Evolutionary conservation across 1,284 basidiomycete species (phyloP), one percentile per base, ranked within the genome.

Genomic region (Coriolopsis trogii): DNA sequence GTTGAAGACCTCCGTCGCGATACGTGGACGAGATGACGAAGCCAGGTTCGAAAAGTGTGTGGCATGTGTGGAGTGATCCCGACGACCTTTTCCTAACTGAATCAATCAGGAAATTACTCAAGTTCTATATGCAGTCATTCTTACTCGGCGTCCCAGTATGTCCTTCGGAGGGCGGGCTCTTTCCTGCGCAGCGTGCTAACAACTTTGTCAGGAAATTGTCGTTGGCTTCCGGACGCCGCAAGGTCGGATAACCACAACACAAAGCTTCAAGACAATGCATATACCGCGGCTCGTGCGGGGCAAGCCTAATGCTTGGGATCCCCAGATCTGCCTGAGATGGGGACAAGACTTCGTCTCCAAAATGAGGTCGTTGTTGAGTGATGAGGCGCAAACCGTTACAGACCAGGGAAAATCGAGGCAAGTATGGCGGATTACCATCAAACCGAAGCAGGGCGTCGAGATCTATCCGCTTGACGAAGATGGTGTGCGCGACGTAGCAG

Each of bases 81-180:
- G 6, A 13, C 7, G 10, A 8, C 9, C 23, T 5, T 13, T 2
- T 12, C 3, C 30, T 44, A 9, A 34, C 42, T 16, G 10, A 15
- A 9, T 16, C 36, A 21, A n/a, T 13, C 49, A 72, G 88, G 67
- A 98, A 98, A 67, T 73, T 98, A 39, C 81, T 98, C 49, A 96
- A 95, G 66, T 94, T 96, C 72, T 98, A 96, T 79, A 87, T 96
- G 53, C 96, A 99, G 66, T 95, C 93, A 2, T 98, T 93, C 70
- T 78, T 98, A 16, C 80, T 98, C 34, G 94, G 95, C 37, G 88
- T 97, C 18, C 91, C 91, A 12, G 91, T 94, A 63, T 61, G 88
- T 72, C 15, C 36, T n/a, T 37, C 20, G 41, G 24, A 18, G 13
- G 6, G 21, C 24, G 6, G 21, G 9, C 13, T 40, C 37, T 6